Evolutionary conservation across 2,329 filamentous ascomycete species (phyloP).

Genomic region (Thyridium curvatum): DNA sequence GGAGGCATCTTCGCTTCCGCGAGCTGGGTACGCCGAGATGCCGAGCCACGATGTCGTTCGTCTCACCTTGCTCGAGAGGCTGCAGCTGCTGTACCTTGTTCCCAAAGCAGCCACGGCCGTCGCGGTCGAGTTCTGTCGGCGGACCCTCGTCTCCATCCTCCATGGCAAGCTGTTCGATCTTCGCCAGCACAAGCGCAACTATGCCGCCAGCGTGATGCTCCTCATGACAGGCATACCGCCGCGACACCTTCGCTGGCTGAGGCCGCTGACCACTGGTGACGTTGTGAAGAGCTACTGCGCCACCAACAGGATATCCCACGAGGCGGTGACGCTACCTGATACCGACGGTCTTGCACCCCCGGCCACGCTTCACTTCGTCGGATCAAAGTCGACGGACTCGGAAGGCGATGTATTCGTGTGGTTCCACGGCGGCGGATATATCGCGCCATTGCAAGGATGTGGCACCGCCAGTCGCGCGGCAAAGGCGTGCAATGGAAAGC

Average conservation of each 20-base stretch:
- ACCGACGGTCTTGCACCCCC: conserved; percentile 6
- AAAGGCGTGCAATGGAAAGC: conserved; percentile 2
- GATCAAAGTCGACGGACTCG: conserved; percentile 3
- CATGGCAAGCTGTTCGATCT: too few relatives aligned
- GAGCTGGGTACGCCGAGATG: too few relatives aligned
- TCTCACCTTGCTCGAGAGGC: too few relatives aligned
- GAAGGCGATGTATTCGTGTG: conserved; percentile 7
- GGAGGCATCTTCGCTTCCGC: too few relatives aligned
- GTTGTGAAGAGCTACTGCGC: conserved; percentile 6
- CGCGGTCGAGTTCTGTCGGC: too few relatives aligned
- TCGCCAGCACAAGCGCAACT: too few relatives aligned
- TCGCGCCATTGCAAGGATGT: conserved; percentile 5
- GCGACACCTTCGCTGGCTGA: conserved; percentile 5
- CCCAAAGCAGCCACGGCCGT: too few relatives aligned
- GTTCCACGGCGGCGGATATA: conserved; percentile 9
- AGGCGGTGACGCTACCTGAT: conserved; percentile 4
- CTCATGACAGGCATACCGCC: too few relatives aligned
- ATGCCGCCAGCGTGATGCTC: too few relatives aligned
- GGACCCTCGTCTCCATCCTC: too few relatives aligned
- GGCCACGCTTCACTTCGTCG: conserved; percentile 7
- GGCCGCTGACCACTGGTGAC: conserved; percentile 8
- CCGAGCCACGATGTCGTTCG: too few relatives aligned
- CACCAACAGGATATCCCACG: conserved; percentile 4
- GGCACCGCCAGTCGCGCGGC: conserved; percentile 5
- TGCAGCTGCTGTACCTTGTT: too few relatives aligned